phyloP scores from a whole-genome alignment of 2,329 filamentous ascomycete genomes.

The Verticillium isaacii region DNA sequence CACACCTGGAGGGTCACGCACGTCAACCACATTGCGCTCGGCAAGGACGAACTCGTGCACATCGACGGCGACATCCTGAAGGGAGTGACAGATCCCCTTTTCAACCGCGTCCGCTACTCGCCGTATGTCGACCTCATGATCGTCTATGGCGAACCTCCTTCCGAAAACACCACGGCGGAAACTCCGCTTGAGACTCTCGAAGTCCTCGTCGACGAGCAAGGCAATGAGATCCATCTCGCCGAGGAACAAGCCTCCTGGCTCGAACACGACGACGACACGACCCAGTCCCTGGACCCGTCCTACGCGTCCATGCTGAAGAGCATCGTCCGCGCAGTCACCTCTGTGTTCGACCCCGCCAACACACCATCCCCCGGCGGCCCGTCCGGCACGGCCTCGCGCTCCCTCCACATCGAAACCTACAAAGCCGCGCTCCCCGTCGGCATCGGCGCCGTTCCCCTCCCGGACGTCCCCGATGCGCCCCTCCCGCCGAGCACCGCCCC shows the following conservation, averaged over 20 bases:
- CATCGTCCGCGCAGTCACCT: conserved; percentile 40
- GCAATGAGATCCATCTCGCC: conserved; percentile 10
- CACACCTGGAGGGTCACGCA: conserved; percentile 68
- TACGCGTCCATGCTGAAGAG: conserved; percentile 41
- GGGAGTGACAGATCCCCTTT: conserved; percentile 76
- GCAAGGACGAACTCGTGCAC: conserved; percentile 82
- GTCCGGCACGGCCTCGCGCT: conserved; percentile 13
- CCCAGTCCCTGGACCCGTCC: conserved; percentile 11
- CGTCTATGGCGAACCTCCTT: conserved; percentile 34
- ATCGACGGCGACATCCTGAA: conserved; percentile 72
- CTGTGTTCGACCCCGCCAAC: conserved; percentile 33
- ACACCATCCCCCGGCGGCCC: conserved; percentile 19
- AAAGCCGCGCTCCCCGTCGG: conserved; percentile 50
- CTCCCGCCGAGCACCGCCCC: conserved; percentile 22
- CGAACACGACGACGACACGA: conserved; percentile 14
- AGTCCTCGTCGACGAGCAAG: background rate
- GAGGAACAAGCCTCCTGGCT: conserved; percentile 7
- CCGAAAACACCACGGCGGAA: conserved; percentile 19
- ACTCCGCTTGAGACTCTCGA: conserved; percentile 1
- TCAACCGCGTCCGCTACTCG: conserved; percentile 70
- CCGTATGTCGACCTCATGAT: conserved; percentile 71
- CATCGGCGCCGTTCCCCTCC: conserved; percentile 63
- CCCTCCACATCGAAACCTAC: conserved; percentile 38
- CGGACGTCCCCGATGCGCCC: conserved; percentile 56
- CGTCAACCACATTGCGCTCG: conserved; percentile 75